These are phyloP conservation scores for Lactifluus piperatus DNA, from an alignment of 768 basidiomycete genomes.

Conservation along the genomic window DNA sequence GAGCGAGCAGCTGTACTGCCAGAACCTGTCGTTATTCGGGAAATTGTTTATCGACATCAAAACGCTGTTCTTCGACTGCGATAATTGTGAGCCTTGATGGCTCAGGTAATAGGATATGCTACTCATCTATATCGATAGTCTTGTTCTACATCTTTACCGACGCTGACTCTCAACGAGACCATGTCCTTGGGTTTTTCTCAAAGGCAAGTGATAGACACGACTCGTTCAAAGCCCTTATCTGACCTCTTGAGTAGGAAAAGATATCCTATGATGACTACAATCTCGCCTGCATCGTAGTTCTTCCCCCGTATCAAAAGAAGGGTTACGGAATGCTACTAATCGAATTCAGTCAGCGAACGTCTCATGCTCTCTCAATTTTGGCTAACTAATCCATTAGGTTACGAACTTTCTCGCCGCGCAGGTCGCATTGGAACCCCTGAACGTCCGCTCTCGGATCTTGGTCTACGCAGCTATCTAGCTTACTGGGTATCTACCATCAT, in stretches of 20 bases:
- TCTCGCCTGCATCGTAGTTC: constrained; percentile 89
- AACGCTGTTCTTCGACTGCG: constrained; percentile 85
- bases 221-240: background rate
- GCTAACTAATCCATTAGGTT: constrained; percentile 46
- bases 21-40: constrained; percentile 91
- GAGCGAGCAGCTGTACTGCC: constrained; percentile 77
- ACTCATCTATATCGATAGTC: constrained; percentile 37
- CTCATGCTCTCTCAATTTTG: background rate
- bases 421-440: constrained; percentile 88
- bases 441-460: constrained; percentile 89
- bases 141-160: constrained; percentile 91
- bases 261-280: constrained; percentile 95
- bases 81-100: constrained; percentile 54
- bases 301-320: constrained; percentile 86
- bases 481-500: constrained; percentile 81
- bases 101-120: background rate
- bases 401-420: constrained; percentile 76
- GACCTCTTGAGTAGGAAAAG: constrained; percentile 61
- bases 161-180: constrained; percentile 66
- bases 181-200: constrained; percentile 71
- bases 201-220: constrained; percentile 34
- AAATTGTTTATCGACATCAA: constrained; percentile 99
- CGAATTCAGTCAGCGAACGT: constrained; percentile 74
- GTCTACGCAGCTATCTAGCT: constrained; percentile 80
- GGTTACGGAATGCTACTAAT: constrained; percentile 95